A percentile compares a stretch with the other conserved stretches of the same genome.
Conservation (phyloP, 2,329 filamentous ascomycete genomes). For the Mariannaea elegans region DNA sequence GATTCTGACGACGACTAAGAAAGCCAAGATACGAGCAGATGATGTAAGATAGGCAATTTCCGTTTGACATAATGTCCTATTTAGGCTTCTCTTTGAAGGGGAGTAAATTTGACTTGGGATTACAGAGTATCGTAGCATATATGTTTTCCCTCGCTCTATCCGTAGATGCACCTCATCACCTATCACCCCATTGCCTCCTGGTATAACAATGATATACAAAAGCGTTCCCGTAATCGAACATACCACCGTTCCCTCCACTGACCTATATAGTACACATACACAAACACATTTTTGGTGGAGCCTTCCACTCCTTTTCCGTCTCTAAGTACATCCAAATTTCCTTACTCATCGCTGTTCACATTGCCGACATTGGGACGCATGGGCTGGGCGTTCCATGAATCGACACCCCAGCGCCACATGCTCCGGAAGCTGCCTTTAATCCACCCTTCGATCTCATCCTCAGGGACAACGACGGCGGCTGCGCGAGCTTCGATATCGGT, state of each 20-base stretch:
- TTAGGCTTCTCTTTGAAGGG: conserved; percentile 12
- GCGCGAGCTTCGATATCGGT: conserved; percentile 76
- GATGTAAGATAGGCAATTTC: not conserved
- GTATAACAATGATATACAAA: conserved; percentile 37
- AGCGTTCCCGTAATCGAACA: conserved; percentile 20
- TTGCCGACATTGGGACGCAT: conserved; percentile 53
- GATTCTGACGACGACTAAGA: conserved; percentile 57
- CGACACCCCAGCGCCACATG: conserved; percentile 60
- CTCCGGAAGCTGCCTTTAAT: conserved; percentile 67
- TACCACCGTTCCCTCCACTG: conserved; percentile 10
- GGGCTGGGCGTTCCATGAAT: conserved; percentile 51
- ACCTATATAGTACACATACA: conserved; percentile 32
- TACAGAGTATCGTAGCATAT: conserved; percentile 25
- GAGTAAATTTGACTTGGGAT: conserved; percentile 30
- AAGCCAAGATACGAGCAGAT: not conserved
- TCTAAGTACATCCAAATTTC: not conserved
- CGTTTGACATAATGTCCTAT: not conserved
- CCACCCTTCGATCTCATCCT: conserved; percentile 76
- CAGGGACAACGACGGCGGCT: conserved; percentile 66
- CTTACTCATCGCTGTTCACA: conserved; percentile 47
- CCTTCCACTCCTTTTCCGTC: not conserved
- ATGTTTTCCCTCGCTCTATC: conserved; percentile 32
- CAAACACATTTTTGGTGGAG: conserved; percentile 17
- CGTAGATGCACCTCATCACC: conserved; percentile 15
- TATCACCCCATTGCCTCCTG: conserved; percentile 23